Conservation (phyloP, 1,139 yeast genomes). For the Wickerhamomyces sp. region DNA sequence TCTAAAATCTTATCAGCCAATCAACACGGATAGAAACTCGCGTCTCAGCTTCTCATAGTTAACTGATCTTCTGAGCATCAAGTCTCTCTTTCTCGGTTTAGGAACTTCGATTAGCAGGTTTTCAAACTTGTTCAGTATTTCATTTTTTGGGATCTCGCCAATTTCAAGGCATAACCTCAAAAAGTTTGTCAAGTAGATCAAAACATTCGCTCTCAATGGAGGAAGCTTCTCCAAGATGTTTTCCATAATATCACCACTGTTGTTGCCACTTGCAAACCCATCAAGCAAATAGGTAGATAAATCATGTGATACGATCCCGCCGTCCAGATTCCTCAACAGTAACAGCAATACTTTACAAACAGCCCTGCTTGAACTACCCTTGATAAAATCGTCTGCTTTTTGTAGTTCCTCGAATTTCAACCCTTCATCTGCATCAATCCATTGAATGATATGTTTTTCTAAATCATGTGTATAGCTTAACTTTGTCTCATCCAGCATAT, state of each 20-base stretch:
- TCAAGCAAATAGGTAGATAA: constrained; percentile 24
- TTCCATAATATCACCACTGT: constrained; percentile 15
- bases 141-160: constrained; percentile 20
- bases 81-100: constrained; percentile 19
- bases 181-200: constrained; percentile 35
- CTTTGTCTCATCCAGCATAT: constrained; percentile 23
- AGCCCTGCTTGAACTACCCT: constrained; percentile 20
- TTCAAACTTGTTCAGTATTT: constrained; percentile 24
- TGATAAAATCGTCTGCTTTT: constrained; percentile 14
- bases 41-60: constrained; percentile 24
- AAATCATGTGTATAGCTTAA: constrained; percentile 20
- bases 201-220: constrained; percentile 34
- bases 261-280: neutral
- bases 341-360: constrained; percentile 26
- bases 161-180: constrained; percentile 27
- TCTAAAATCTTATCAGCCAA: constrained; percentile 6
- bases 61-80: constrained; percentile 13
- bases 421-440: constrained; percentile 23
- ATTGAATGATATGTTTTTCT: constrained; percentile 19
- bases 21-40: constrained; percentile 22
- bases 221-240: constrained; percentile 33
- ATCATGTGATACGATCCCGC: constrained; percentile 35
- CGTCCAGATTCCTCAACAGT: constrained; percentile 32
- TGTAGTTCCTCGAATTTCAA: constrained; percentile 15
- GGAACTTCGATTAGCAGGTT: constrained; percentile 27